Evolutionary conservation across 768 basidiomycete genomes (phyloP), one percentile per base, ranked within the genome.

Genomic region (Termitomyces sp.): DNA sequence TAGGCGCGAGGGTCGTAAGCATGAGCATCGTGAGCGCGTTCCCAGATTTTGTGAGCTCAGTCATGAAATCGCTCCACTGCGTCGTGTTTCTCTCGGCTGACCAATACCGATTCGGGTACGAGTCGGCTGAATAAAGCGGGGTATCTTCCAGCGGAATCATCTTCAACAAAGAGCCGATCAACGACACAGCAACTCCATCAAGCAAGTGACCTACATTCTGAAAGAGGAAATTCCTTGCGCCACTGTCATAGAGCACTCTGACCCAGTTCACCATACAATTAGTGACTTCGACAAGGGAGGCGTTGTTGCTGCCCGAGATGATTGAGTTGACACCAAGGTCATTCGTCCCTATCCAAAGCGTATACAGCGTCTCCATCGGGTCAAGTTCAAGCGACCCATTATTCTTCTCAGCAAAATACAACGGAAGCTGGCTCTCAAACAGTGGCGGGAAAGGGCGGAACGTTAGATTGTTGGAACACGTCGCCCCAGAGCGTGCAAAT

Each of bases 331-430:
- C 75, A 1, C 86, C 86, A 4, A 88, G 75, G 64, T 88, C 87
- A 60, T 83, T 84, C 3, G 83, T 84, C 15, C 86, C 85, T 58
- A 87, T 83, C 86, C 86, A 88, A 7, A 87, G 72, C 1, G 82
- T 81, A 65, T 83, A 87, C 2, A 87, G 60, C 1, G 86, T 87
- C 47, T 83, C 74, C 2, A 73, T 66, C 0, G 79, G 66, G 15
- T 68, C 55, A 34, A 81, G 65, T 18, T 60, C 64, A 22, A 83
- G 64, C 1, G 77, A 72, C 5, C 76, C 75, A 59, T 81, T 78
- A 12, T 66, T 61, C 18, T 64, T 70, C 50, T 79, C 75, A 7
- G 71, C 64, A 50, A 85, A 73, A 68, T 80, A 86, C 0, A 72
- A 54, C 0, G 85, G 85, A 7, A 87, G 73, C 64, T 86, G 79